Evolutionary conservation across 352 stramenopile genomes (phyloP).

Genomic region (Globisporangium irregulare): DNA sequence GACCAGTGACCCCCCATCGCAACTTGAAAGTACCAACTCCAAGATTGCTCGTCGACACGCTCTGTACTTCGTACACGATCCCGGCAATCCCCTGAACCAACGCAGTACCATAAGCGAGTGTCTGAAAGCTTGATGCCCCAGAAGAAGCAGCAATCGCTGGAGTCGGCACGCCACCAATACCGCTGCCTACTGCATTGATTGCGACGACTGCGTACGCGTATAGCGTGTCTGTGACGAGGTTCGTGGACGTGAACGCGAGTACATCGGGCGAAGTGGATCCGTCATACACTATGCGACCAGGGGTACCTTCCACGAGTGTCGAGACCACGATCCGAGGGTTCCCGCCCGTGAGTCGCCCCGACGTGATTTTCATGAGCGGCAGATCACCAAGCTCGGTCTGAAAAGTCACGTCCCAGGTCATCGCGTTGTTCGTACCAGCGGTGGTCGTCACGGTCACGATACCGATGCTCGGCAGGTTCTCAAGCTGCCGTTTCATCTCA

Average conservation of each 20-base stretch:
- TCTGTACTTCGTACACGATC: constrained; percentile 95
- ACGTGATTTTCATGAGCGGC: constrained; percentile 88
- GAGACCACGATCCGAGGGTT: constrained; percentile 63
- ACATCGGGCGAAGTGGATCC: constrained; percentile 80
- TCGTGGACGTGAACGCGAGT: constrained; percentile 64
- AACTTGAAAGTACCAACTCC: constrained; percentile 48
- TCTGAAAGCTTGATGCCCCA: constrained; percentile 83
- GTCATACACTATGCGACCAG: constrained; percentile 91
- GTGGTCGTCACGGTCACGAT: constrained; percentile 70
- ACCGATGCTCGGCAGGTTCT: constrained; percentile 85
- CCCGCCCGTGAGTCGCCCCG: constrained; percentile 80
- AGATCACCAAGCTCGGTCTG: constrained; percentile 93
- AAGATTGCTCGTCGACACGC: constrained; percentile 55
- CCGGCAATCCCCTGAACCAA: constrained; percentile 91
- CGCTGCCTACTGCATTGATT: constrained; percentile 90
- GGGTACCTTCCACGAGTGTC: constrained; percentile 83
- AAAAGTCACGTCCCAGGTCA: constrained; percentile 91
- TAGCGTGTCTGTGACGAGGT: constrained; percentile 85
- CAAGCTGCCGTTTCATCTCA: constrained; percentile 84
- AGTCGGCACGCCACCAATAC: constrained; percentile 83
- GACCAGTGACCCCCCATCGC: constrained; percentile 27
- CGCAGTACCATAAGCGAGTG: constrained; percentile 85
- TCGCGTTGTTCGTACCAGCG: constrained; percentile 55
- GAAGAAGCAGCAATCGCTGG: constrained; percentile 90
- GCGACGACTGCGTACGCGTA: constrained; percentile 94